Evolutionary conservation across 768 basidiomycete genomes (phyloP), one percentile per base, ranked within the genome.

Genomic region (Crepidotus variabilis): DNA sequence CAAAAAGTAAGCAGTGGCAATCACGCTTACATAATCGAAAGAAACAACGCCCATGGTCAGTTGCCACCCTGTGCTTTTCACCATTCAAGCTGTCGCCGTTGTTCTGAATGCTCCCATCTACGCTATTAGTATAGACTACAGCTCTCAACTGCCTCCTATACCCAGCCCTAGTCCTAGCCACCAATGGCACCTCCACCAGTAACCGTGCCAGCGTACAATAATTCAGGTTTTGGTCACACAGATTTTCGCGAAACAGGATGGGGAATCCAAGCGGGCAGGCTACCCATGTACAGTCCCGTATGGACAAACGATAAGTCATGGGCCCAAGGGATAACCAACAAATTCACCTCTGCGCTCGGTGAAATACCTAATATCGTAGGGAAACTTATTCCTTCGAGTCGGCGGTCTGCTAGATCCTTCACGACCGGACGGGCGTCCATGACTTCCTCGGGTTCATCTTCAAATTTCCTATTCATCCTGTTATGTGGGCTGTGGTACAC

Each of bases 401-500:
- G 57, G 55, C 59, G 66, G 57, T 65, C 65, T 61, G 56, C 64
- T 55, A 62, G 68, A 59, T 65, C 67, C 51, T 66, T 57, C 35
- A 36, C 55, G 24, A 61, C 60, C 23, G 61, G 63, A 20, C 71
- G 68, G 52, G 62, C 69, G 24, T 66, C 69, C 47, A 64, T 72
- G 59, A 69, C 72, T 8, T 64, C 73, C 9, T 55, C 70, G 22
- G 59, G 69, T 14, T 54, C 71, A 14, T 66, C 72, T 33, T 76
- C 78, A 34, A 75, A 70, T 46, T 59, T 67, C 28, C 65, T 72
- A 32, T 98, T 99, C 73, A 73, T 94, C 48, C 70, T 90, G 54
- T 78, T 96, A 33, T 99, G 97, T 68, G 72, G 77, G 16, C 78
- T 98, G 20, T 99, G 97, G 97, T 99, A 99, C 73, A 81, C 86